These are phyloP conservation scores for Ascochyta rabiei DNA, from an alignment of 2,329 filamentous ascomycete genomes.

Conservation along the genomic window DNA sequence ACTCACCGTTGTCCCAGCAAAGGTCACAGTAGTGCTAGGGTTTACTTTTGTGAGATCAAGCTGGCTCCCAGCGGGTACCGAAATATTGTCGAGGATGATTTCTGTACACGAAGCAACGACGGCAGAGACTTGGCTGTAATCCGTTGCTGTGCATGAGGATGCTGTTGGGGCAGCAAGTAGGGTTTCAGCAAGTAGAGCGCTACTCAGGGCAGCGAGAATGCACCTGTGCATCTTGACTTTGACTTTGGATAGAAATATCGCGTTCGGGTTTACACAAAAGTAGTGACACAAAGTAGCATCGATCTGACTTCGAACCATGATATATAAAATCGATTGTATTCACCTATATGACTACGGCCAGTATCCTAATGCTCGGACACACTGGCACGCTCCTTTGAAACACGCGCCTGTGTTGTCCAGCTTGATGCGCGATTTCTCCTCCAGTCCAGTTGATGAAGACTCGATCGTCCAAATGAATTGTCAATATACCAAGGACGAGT, in stretches of 20 bases:
- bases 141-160: background rate
- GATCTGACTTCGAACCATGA: background rate
- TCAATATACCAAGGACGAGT: background rate
- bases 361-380: background rate
- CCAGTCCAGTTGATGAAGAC: background rate
- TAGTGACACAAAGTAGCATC: background rate
- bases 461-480: background rate
- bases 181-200: background rate
- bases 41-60: conserved; percentile 63
- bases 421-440: background rate
- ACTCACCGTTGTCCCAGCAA: conserved; percentile 64
- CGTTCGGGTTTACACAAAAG: no score
- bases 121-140: background rate
- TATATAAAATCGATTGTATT: background rate
- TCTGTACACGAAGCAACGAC: conserved; percentile 54
- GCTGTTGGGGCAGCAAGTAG: conserved; percentile 1
- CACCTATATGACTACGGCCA: background rate
- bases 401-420: background rate
- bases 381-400: background rate
- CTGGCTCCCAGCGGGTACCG: conserved; percentile 64
- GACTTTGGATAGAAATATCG: no score
- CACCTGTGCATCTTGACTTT: background rate
- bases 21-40: conserved; percentile 62
- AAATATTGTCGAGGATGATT: conserved; percentile 61
- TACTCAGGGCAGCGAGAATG: background rate